Base-by-base conservation (phyloP, 257 asterid species). In the Fraxinus anomala region DNA sequence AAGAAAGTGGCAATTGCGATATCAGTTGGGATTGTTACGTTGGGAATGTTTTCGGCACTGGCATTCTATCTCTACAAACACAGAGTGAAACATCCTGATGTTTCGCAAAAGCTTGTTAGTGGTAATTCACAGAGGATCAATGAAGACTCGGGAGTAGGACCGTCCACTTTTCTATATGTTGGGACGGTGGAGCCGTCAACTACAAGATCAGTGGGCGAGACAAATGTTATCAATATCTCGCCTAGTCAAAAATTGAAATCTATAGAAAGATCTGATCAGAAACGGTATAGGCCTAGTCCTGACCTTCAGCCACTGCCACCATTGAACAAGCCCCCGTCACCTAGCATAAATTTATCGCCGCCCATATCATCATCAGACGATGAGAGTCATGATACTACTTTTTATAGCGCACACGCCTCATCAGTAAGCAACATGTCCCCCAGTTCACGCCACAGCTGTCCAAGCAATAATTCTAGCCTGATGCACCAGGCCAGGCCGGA, bases 271-370 rank as follows among this genome's bases (percentile, higher is more conserved):
- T 86, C 89, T 19, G 92, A 89, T 23, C 68, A 61, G 17, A 21
- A 8, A 0, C 89, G 97, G 23, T 96, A 96, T 67, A 83, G 99
- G 68, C 99, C 99, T 1, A 96, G 99, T 70, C 99, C 99, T 21
- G 99, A 96, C 73, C 98, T 93, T 44, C 99, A 96, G 82, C 99
- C 99, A 7, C 85, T 96, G 81, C 99, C 99, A 70, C 98, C 98
- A 12, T 37, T 96, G 80, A 86, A 87, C 68, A 93, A 92, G 81
- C 97, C 94, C 0, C 93, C 91, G n/a, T 91, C 91, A 13, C 94
- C 92, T 42, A 79, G 73, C 74, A 83, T 88, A 10, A 83, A 81
- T 67, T 92, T 97, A 28, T 97, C 98, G 7, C 97, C 99, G 10
- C 94, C 98, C 3, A 88, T 92, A 93, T 88, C 99, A 37, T 93